Percentiles rank a stretch among this genome's conserved stretches.
These are phyloP conservation scores for Fusarium liriodendri DNA, from an alignment of 2,329 filamentous ascomycete species.

Conservation along the genomic window DNA sequence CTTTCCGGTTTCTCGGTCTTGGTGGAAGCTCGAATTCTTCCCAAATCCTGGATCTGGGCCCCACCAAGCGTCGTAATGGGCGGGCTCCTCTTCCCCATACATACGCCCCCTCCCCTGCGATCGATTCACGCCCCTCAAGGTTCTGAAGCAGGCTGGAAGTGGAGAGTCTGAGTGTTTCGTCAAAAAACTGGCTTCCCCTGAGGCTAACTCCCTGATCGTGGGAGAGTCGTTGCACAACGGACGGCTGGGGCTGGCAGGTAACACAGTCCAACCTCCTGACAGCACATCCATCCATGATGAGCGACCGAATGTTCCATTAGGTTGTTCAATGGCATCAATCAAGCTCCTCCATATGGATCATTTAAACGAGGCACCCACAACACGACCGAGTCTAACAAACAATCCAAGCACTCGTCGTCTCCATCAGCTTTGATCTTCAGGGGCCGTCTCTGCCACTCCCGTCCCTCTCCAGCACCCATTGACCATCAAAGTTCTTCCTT, in stretches of 20 bases:
- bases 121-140: slow-evolving; percentile 4
- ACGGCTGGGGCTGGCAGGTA: slow-evolving; percentile 4
- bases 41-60: slow-evolving; percentile 6
- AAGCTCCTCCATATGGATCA: neutral
- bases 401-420: neutral
- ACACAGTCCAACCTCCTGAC: slow-evolving; percentile 4
- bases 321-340: neutral
- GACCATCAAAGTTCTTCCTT: neutral
- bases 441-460: slow-evolving; percentile 34
- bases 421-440: slow-evolving; percentile 22
- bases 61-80: slow-evolving; percentile 39
- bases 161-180: slow-evolving; percentile 16
- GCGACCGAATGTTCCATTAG: neutral
- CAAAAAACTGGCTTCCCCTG: slow-evolving; percentile 24
- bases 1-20: slow-evolving; percentile 14
- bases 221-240: neutral
- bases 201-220: slow-evolving; percentile 16
- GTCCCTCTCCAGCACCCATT: slow-evolving; percentile 2
- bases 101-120: slow-evolving; percentile 3
- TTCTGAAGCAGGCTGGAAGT: slow-evolving; percentile 11
- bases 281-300: neutral
- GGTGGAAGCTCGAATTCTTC: slow-evolving; percentile 10
- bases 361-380: slow-evolving; percentile 1
- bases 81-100: slow-evolving; percentile 10
- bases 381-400: neutral